These are phyloP conservation scores for Penicillium odoratum DNA, from an alignment of 495 filamentous ascomycete species.

Conservation along the genomic window DNA sequence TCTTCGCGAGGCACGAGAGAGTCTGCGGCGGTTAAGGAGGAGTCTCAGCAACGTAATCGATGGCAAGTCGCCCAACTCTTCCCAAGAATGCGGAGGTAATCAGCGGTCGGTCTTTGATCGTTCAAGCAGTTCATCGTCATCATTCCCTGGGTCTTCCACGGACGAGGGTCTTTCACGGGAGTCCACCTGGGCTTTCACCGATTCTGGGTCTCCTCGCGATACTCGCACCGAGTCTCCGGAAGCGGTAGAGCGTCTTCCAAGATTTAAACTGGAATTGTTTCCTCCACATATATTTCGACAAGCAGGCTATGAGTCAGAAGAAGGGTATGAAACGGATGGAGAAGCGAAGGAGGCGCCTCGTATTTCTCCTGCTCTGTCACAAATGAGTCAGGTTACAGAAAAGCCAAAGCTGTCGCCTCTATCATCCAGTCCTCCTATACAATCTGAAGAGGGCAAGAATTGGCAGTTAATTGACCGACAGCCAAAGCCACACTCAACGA, in stretches of 20 bases:
- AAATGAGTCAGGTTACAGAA: conserved; percentile 35
- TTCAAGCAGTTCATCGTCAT: conserved; percentile 63
- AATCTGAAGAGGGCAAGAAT: conserved; percentile 25
- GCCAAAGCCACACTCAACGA: conserved; percentile 19
- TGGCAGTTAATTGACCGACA: conserved; percentile 43
- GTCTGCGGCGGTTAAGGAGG: conserved; percentile 48
- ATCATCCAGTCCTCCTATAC: conserved; percentile 26
- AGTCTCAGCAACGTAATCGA: conserved; percentile 61
- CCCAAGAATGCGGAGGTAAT: conserved; percentile 46
- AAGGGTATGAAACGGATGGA: conserved; percentile 47
- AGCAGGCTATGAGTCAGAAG: conserved; percentile 34
- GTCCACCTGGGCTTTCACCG: conserved; percentile 36
- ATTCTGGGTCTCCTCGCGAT: conserved; percentile 26
- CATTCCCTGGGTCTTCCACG: conserved; percentile 38
- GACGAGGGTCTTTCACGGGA: conserved; percentile 37
- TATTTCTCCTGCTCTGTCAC: conserved; percentile 37
- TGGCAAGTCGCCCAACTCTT: conserved; percentile 50
- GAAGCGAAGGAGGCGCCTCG: conserved; percentile 28
- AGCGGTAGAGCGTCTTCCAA: conserved; percentile 26
- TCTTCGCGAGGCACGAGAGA: conserved; percentile 42
- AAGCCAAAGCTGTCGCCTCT: conserved; percentile 28
- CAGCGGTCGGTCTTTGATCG: conserved; percentile 72
- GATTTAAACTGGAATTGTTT: conserved; percentile 35
- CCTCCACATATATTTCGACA: conserved; percentile 40
- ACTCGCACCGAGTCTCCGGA: conserved; percentile 37